phyloP scores from a whole-genome alignment of 1,284 basidiomycete species.

The Grifola frondosa region DNA sequence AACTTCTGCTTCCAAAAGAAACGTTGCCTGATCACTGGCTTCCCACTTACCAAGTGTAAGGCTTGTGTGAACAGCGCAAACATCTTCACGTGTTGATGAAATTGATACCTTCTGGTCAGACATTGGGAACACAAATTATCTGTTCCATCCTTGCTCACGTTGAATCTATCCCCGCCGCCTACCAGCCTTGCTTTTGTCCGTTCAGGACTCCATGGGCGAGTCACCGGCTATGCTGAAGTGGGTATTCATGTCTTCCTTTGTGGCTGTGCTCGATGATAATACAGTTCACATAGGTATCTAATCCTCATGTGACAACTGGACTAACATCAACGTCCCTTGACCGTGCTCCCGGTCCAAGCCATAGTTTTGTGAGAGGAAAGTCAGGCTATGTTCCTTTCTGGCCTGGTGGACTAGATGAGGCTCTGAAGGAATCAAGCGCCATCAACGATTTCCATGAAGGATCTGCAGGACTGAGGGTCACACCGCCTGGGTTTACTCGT shows the following conservation, averaged over 20 bases:
- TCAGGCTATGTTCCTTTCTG: slow-evolving; percentile 90
- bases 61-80: background rate
- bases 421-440: slow-evolving; percentile 39
- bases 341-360: slow-evolving; percentile 74
- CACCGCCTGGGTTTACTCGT: slow-evolving; percentile 66
- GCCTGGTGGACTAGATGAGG: slow-evolving; percentile 83
- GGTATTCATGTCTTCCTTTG: background rate
- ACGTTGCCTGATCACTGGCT: slow-evolving; percentile 70
- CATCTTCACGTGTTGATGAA: background rate
- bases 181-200: slow-evolving; percentile 78
- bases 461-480: slow-evolving; percentile 53
- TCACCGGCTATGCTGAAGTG: slow-evolving; percentile 81
- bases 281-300: slow-evolving; percentile 43
- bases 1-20: slow-evolving; percentile 64
- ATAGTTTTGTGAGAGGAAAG: slow-evolving; percentile 90
- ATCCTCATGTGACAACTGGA: slow-evolving; percentile 52
- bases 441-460: slow-evolving; percentile 33
- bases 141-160: slow-evolving; percentile 61
- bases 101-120: slow-evolving; percentile 37
- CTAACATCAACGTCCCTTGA: slow-evolving; percentile 82
- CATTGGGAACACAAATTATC: slow-evolving; percentile 67
- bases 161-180: slow-evolving; percentile 72
- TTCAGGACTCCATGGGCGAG: slow-evolving; percentile 75
- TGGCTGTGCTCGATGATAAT: background rate
- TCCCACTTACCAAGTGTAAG: slow-evolving; percentile 74